These are phyloP conservation scores for Yamadazyma conglobata DNA, from an alignment of 1,139 yeast species.

Conservation along the genomic window DNA sequence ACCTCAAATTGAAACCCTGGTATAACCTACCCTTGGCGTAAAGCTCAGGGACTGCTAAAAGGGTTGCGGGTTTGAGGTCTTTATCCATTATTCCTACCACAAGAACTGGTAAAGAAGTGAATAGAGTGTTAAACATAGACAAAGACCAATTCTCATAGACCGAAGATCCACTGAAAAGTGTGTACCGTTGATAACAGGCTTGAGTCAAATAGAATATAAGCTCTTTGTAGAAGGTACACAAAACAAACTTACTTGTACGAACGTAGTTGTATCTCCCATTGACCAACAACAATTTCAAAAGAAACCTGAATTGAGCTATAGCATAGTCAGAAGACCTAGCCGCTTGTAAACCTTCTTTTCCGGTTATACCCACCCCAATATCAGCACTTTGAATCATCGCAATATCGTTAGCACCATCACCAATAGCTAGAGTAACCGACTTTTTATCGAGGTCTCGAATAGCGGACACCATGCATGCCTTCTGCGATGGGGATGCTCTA, in stretches of 20 bases:
- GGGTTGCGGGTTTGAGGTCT: conserved; percentile 83
- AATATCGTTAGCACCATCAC: conserved; percentile 99
- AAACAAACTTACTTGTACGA: conserved; percentile 85
- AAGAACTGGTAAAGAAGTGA: conserved; percentile 87
- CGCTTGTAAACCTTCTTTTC: conserved; percentile 95
- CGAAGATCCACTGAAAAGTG: conserved; percentile 90
- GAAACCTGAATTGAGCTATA: conserved; percentile 86
- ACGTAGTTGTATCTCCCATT: conserved; percentile 96
- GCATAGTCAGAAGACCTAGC: conserved; percentile 95
- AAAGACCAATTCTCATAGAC: conserved; percentile 94
- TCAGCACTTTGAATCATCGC: conserved; percentile 99
- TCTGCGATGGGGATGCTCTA: conserved; percentile 95
- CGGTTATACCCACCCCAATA: conserved; percentile 96
- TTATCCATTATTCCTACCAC: conserved; percentile 95
- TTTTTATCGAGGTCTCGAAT: conserved; percentile 63
- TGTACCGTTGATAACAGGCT: conserved; percentile 78
- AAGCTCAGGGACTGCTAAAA: conserved; percentile 87
- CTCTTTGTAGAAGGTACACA: conserved; percentile 95
- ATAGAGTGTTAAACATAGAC: conserved; percentile 93
- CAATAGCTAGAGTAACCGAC: conserved; percentile 89
- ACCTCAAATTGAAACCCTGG: conserved; percentile 65
- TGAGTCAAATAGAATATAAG: conserved; percentile 85
- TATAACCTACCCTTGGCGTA: conserved; percentile 75
- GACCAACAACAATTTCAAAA: conserved; percentile 77
- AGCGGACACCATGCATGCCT: conserved; percentile 80